Evolutionary conservation across 768 basidiomycete species (phyloP), one percentile per base, ranked within the genome.

Genomic region (Terana coerulea): DNA sequence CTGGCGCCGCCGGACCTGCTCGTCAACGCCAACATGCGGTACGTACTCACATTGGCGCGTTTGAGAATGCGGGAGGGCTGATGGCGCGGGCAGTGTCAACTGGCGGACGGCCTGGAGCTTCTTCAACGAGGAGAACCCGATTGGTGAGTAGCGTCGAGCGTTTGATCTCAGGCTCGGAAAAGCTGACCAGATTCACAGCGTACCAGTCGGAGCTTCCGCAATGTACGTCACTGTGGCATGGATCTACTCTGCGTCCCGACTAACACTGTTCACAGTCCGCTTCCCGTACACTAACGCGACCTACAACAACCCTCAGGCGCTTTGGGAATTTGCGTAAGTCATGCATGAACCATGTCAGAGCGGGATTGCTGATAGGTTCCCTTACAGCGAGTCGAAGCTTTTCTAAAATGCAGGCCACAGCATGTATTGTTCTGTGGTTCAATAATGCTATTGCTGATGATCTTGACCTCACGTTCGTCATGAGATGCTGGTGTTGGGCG

Each of bases 211-310:
- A 70, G 41, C 56, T 60, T 2, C 66, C 67, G 8, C 60, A 64
- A 33, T 58, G n/a, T n/a, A n/a, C n/a, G n/a, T n/a, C n/a, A n/a
- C n/a, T n/a, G n/a, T n/a, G n/a, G n/a, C n/a, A n/a, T n/a, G n/a
- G n/a, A n/a, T n/a, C n/a, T n/a, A n/a, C n/a, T n/a, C n/a, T n/a
- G n/a, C n/a, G n/a, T n/a, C n/a, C n/a, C n/a, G n/a, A n/a, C n/a
- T n/a, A n/a, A n/a, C n/a, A n/a, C n/a, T n/a, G n/a, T n/a, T n/a
- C n/a, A n/a, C n/a, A n/a, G n/a, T 77, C 59, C 78, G 79, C 29
- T 84, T 83, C 67, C 69, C 79, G 10, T 84, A 83, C 61, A 83
- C 82, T 1, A 66, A 64, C 40, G 78, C 80, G 22, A 84, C 81
- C 3, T 84, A 81, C 69, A 84, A 80, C 64, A 75, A 83, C 59